These are phyloP conservation scores for Wickerhamomyces strasburgensis DNA, from an alignment of 805 yeast species.

Conservation along the genomic window DNA sequence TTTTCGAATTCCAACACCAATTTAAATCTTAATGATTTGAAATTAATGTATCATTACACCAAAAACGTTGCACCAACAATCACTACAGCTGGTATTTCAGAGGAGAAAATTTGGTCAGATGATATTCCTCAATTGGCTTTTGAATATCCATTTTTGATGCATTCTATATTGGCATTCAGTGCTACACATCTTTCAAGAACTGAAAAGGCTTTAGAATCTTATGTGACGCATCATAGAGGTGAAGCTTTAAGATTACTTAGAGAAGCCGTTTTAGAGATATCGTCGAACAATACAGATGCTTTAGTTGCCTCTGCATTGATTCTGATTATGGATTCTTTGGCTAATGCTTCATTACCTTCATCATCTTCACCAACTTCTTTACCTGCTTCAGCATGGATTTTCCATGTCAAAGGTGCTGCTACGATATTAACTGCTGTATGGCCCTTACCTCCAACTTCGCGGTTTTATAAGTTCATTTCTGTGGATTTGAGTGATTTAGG, in stretches of 20 bases:
- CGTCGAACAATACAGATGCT: constrained; percentile 85
- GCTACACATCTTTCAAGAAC: constrained; percentile 86
- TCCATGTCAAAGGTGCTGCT: constrained; percentile 96
- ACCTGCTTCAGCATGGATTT: constrained; percentile 95
- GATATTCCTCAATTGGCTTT: constrained; percentile 89
- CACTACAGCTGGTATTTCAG: constrained; percentile 86
- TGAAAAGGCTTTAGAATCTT: constrained; percentile 69
- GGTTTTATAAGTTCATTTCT: constrained; percentile 67
- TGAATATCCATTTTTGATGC: constrained; percentile 87
- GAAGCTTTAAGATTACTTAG: constrained; percentile 78
- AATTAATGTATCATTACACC: constrained; percentile 83
- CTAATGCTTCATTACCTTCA: constrained; percentile 67
- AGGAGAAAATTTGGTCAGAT: constrained; percentile 77
- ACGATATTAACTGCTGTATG: constrained; percentile 94
- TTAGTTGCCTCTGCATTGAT: constrained; percentile 88
- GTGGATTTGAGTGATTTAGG: constrained; percentile 89
- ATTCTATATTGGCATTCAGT: constrained; percentile 81
- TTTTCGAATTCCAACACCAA: constrained; percentile 45
- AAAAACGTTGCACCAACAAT: constrained; percentile 81
- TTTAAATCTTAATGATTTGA: constrained; percentile 51
- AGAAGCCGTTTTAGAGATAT: constrained; percentile 81
- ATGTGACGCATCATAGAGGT: constrained; percentile 81
- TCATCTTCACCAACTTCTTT: constrained; percentile 41
- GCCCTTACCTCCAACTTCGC: constrained; percentile 70
- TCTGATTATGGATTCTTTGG: constrained; percentile 87